phyloP scores from a whole-genome alignment of 1,284 basidiomycete species.

The Puccinia horiana region DNA sequence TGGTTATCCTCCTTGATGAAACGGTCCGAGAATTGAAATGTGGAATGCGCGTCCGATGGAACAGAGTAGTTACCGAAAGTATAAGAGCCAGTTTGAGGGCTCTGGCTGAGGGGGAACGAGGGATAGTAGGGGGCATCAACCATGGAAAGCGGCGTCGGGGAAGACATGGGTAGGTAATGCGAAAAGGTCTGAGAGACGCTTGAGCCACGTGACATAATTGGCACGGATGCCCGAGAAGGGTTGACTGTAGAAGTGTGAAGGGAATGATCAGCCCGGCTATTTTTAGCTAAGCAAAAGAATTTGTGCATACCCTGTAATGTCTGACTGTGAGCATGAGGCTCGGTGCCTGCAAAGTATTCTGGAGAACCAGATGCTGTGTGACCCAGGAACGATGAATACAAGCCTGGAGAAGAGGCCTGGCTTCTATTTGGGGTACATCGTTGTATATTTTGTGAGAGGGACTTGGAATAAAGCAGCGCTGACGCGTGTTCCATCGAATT shows the following conservation, averaged over 20 bases:
- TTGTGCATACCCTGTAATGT: slow-evolving; percentile 19
- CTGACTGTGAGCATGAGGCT: neutral
- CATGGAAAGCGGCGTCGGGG: neutral
- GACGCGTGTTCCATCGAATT: slow-evolving; percentile 13
- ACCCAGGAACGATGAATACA: neutral
- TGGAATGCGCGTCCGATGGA: neutral
- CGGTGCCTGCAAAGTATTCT: neutral
- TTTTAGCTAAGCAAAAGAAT: neutral
- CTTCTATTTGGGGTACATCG: slow-evolving; percentile 16
- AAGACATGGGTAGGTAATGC: neutral
- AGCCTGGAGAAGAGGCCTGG: slow-evolving; percentile 3
- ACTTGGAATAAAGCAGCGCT: neutral
- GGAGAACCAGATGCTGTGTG: neutral
- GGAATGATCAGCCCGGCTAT: neutral
- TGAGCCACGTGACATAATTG: neutral
- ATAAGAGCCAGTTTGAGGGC: neutral
- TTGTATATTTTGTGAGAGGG: neutral
- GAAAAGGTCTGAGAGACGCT: slow-evolving; percentile 8
- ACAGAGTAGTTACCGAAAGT: slow-evolving; percentile 13
- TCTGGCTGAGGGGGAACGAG: slow-evolving; percentile 1
- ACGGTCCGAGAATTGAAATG: neutral
- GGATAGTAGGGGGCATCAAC: neutral
- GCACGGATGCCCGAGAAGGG: neutral
- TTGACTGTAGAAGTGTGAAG: neutral
- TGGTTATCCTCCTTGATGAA: neutral